These are phyloP conservation scores for Diaporthe ampelina DNA, from an alignment of 2,329 filamentous ascomycete species.

Conservation along the genomic window DNA sequence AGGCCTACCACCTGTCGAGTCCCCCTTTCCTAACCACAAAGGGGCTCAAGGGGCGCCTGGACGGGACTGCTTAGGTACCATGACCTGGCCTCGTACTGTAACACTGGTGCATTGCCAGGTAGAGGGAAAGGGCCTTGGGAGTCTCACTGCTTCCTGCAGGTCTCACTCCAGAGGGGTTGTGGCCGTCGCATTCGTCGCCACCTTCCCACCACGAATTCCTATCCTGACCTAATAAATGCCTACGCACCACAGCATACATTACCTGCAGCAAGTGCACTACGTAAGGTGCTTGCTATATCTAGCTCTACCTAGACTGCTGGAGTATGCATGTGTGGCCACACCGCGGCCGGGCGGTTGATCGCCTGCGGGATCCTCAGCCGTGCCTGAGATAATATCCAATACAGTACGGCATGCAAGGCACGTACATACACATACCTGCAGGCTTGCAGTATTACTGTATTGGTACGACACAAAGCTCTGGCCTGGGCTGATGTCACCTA, in stretches of 20 bases:
- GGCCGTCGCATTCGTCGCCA: slow-evolving; percentile 1
- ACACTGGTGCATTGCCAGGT: slow-evolving; percentile 21
- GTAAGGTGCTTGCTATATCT: background rate
- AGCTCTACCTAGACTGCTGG: background rate
- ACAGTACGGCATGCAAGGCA: slow-evolving; percentile 31
- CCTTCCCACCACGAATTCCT: background rate
- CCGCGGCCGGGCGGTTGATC: background rate
- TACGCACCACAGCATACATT: too few species aligned
- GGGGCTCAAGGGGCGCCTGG: slow-evolving; percentile 14
- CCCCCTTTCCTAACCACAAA: slow-evolving; percentile 26
- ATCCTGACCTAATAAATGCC: background rate
- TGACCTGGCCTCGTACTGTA: slow-evolving; percentile 10
- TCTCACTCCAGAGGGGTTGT: slow-evolving; percentile 9
- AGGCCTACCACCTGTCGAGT: slow-evolving; percentile 29
- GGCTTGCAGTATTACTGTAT: too few species aligned
- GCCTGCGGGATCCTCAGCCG: slow-evolving; percentile 25
- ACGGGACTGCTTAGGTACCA: background rate
- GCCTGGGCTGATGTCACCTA: slow-evolving; percentile 34
- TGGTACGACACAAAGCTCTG: background rate
- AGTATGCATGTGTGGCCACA: background rate
- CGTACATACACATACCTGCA: background rate
- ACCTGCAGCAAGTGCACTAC: background rate
- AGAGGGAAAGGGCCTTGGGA: background rate
- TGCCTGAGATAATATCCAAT: slow-evolving; percentile 4
- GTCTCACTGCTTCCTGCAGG: slow-evolving; percentile 22